Conservation (phyloP, 2,329 filamentous ascomycete species). For the Alternaria gansuensis region DNA sequence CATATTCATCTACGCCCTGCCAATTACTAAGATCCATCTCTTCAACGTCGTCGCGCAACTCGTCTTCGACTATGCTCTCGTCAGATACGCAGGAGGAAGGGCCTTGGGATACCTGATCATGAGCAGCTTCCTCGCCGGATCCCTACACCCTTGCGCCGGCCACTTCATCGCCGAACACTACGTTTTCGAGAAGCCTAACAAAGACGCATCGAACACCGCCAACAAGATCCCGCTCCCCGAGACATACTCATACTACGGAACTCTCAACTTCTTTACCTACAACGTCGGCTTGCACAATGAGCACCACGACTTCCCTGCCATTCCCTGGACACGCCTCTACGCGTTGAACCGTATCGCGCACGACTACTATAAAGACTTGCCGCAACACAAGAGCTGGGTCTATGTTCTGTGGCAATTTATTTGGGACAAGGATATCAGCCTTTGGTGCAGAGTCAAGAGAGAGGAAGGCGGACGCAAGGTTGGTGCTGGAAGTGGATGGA, state of each 20-base stretch:
- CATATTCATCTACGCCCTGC: slow-evolving; percentile 90
- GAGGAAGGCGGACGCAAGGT: slow-evolving; percentile 76
- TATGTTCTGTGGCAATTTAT: slow-evolving; percentile 97
- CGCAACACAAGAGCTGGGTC: slow-evolving; percentile 87
- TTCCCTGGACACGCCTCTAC: slow-evolving; percentile 90
- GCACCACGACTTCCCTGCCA: slow-evolving; percentile 97
- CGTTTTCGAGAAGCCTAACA: slow-evolving; percentile 60
- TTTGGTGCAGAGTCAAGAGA: slow-evolving; percentile 93
- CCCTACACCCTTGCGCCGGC: slow-evolving; percentile 90
- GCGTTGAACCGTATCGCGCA: slow-evolving; percentile 79
- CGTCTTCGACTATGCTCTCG: slow-evolving; percentile 76
- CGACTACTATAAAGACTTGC: slow-evolving; percentile 92
- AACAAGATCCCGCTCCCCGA: slow-evolving; percentile 72
- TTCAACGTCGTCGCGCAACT: slow-evolving; percentile 83
- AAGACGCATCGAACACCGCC: slow-evolving; percentile 64
- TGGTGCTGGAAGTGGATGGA: slow-evolving; percentile 56
- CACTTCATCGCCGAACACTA: slow-evolving; percentile 98
- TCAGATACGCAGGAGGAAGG: slow-evolving; percentile 67
- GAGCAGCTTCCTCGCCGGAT: slow-evolving; percentile 92
- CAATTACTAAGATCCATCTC: slow-evolving; percentile 84
- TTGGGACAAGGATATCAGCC: slow-evolving; percentile 84
- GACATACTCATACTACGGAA: slow-evolving; percentile 96
- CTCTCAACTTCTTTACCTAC: slow-evolving; percentile 91
- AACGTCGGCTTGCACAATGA: slow-evolving; percentile 99
- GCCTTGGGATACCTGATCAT: slow-evolving; percentile 84